A percentile compares a stretch with the other conserved stretches of the same genome.
Conservation (phyloP, 2,329 filamentous ascomycete genomes). For the Fusarium oligoseptatum region DNA sequence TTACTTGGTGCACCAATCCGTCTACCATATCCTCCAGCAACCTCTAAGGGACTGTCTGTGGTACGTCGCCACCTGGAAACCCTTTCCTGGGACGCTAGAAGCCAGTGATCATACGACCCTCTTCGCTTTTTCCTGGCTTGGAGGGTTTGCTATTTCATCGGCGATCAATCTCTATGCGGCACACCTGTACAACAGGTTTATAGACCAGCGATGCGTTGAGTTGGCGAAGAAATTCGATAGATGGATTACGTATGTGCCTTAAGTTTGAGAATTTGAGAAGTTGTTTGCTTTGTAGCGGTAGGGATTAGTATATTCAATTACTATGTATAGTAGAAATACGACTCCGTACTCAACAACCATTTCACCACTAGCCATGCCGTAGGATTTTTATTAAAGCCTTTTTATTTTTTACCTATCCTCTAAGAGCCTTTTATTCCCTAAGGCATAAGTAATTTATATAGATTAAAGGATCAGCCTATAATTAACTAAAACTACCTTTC, state of each 20-base stretch:
- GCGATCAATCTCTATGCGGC: slow-evolving; percentile 21
- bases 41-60: slow-evolving; percentile 13
- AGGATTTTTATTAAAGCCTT: no score
- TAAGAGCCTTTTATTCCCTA: no score
- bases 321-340: no score
- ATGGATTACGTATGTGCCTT: slow-evolving; percentile 6
- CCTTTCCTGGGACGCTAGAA: slow-evolving; percentile 12
- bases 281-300: neutral
- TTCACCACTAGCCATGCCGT: no score
- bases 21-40: slow-evolving; percentile 22
- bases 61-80: slow-evolving; percentile 11
- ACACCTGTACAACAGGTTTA: slow-evolving; percentile 16
- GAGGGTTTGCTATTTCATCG: slow-evolving; percentile 9
- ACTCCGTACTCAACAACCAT: no score
- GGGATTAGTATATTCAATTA: no score
- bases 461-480: no score
- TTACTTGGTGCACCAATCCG: slow-evolving; percentile 23
- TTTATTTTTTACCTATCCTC: no score
- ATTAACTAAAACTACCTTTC: no score
- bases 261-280: neutral
- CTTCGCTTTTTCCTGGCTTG: slow-evolving; percentile 21
- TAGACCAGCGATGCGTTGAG: slow-evolving; percentile 19
- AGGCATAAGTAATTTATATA: no score
- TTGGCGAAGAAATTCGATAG: slow-evolving; percentile 19
- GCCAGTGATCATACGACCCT: slow-evolving; percentile 6